A percentile compares a stretch with the other conserved stretches of the same genome.
Conservation (phyloP, 345 rosid genomes). For the Psidium friedrichsthalianum region DNA sequence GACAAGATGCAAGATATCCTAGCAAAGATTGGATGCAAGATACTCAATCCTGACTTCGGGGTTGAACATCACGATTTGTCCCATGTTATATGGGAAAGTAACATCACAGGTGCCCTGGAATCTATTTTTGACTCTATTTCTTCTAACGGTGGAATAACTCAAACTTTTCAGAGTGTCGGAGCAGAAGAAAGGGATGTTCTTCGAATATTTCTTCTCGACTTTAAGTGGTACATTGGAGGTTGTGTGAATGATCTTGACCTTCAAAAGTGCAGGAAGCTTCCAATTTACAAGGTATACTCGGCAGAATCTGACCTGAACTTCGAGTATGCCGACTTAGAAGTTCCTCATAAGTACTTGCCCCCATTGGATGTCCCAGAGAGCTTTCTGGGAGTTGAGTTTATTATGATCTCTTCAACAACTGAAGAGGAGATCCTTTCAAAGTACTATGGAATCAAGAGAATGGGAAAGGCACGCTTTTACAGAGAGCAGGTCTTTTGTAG, state of each 20-base stretch:
- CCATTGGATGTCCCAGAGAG: conserved; percentile 55
- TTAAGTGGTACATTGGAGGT: conserved; percentile 70
- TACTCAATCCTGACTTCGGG: conserved; percentile 41
- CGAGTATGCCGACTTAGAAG: conserved; percentile 61
- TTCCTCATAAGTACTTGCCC: conserved; percentile 63
- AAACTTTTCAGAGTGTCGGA: conserved; percentile 26
- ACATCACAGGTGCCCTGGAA: conserved; percentile 61
- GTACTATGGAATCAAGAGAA: conserved; percentile 63
- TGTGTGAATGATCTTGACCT: conserved; percentile 31
- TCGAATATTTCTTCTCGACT: conserved; percentile 61
- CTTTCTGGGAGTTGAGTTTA: conserved; percentile 62
- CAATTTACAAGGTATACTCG: conserved; percentile 54
- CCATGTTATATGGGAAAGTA: conserved; percentile 45
- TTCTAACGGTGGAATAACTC: conserved; percentile 23
- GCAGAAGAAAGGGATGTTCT: conserved; percentile 75
- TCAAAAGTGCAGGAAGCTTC: conserved; percentile 58
- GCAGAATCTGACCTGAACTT: conserved; percentile 33
- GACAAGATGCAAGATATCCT: conserved; percentile 43
- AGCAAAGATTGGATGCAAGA: conserved; percentile 79
- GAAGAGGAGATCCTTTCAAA: conserved; percentile 67
- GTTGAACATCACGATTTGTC: conserved; percentile 70
- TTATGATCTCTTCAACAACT: conserved; percentile 31
- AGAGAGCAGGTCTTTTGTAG: conserved; percentile 52
- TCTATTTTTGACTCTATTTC: conserved; percentile 52
- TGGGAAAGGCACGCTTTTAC: conserved; percentile 72